Evolutionary conservation across 2,329 filamentous ascomycete genomes (phyloP).

Genomic region (Monilinia aucupariae): DNA sequence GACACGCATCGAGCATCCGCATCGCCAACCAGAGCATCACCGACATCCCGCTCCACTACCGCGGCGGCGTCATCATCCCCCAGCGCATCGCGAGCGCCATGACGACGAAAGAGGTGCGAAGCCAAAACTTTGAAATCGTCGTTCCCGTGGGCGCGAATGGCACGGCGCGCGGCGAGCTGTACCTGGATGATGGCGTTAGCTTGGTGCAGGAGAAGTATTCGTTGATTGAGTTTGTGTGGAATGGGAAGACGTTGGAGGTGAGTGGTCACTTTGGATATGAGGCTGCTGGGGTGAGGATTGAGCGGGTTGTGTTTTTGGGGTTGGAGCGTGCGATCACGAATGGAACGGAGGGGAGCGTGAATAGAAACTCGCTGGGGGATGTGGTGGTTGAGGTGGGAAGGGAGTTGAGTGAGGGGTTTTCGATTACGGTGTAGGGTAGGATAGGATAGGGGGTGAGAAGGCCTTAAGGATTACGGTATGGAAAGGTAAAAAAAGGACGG

Average conservation of each 20-base stretch:
- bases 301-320: constrained; percentile 48
- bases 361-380: background rate
- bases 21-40: constrained; percentile 40
- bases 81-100: constrained; percentile 50
- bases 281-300: constrained; percentile 39
- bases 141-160: constrained; percentile 60
- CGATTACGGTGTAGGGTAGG: background rate
- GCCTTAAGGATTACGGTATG: no score
- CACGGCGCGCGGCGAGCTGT: constrained; percentile 61
- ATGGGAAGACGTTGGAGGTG: constrained; percentile 45
- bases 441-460: background rate
- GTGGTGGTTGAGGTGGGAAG: background rate
- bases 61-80: constrained; percentile 60
- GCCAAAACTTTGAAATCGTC: constrained; percentile 64
- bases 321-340: background rate
- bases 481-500: no score
- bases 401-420: background rate
- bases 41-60: constrained; percentile 62
- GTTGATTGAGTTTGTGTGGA: constrained; percentile 55
- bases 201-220: constrained; percentile 53
- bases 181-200: constrained; percentile 72
- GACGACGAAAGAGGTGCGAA: constrained; percentile 59
- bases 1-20: constrained; percentile 38
- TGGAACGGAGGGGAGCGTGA: background rate
- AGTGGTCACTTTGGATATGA: constrained; percentile 45